phyloP scores from a whole-genome alignment of 805 yeast species.

The Kodamaea hsintzibuensis region DNA sequence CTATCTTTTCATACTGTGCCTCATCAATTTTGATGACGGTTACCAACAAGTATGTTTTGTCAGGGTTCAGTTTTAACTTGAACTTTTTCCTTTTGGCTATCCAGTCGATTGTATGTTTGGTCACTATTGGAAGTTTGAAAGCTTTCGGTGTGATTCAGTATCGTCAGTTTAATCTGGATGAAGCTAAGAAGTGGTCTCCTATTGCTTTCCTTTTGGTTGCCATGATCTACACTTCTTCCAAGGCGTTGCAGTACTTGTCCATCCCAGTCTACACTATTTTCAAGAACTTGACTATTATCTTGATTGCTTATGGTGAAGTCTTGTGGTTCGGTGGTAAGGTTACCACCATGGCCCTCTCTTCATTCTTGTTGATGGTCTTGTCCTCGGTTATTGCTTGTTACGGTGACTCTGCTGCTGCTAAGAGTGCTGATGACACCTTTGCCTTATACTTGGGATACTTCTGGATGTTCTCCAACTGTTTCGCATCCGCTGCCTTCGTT shows the following conservation, averaged over 20 bases:
- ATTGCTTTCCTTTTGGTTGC: constrained; percentile 84
- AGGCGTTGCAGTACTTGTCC: constrained; percentile 86
- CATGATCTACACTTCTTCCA: constrained; percentile 96
- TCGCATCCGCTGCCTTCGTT: constrained; percentile 91
- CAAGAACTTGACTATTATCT: constrained; percentile 94
- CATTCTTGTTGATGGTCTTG: constrained; percentile 88
- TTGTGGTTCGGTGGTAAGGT: constrained; percentile 94
- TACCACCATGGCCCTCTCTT: constrained; percentile 83
- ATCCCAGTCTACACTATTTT: constrained; percentile 97
- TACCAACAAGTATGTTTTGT: constrained; percentile 91
- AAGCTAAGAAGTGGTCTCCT: constrained; percentile 95
- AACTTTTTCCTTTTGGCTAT: constrained; percentile 88
- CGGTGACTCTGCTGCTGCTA: constrained; percentile 63
- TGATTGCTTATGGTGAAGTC: constrained; percentile 98
- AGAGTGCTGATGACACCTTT: constrained; percentile 41
- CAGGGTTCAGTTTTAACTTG: constrained; percentile 69
- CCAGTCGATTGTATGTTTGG: constrained; percentile 82
- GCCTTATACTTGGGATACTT: constrained; percentile 73
- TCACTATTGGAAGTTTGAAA: constrained; percentile 72
- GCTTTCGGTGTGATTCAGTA: constrained; percentile 74
- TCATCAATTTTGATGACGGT: constrained; percentile 97
- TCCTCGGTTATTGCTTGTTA: constrained; percentile 95
- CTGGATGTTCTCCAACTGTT: constrained; percentile 97
- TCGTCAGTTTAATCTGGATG: constrained; percentile 81
- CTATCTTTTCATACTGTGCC: constrained; percentile 81